These are phyloP conservation scores for Zalaria sp. DNA, from an alignment of 2,329 filamentous ascomycete genomes.

Conservation along the genomic window DNA sequence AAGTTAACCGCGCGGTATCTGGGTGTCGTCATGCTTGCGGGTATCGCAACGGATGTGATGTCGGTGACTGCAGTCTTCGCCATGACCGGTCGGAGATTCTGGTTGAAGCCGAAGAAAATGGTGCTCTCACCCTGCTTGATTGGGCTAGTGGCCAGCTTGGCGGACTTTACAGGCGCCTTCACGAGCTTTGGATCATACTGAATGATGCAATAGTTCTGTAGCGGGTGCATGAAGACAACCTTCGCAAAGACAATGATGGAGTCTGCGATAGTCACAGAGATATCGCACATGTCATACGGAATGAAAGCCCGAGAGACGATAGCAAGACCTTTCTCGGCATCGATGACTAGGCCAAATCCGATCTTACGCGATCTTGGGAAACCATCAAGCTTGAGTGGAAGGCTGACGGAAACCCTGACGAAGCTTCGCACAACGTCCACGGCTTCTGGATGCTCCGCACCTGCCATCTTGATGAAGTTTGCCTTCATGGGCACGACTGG, in stretches of 20 bases:
- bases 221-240: slow-evolving; percentile 86
- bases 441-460: slow-evolving; percentile 77
- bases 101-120: slow-evolving; percentile 96
- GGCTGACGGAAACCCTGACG: slow-evolving; percentile 79
- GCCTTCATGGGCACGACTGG: slow-evolving; percentile 62
- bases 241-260: slow-evolving; percentile 90
- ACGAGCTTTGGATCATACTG: slow-evolving; percentile 89
- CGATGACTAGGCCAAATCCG: slow-evolving; percentile 93
- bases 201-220: slow-evolving; percentile 93
- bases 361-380: slow-evolving; percentile 90
- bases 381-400: slow-evolving; percentile 95
- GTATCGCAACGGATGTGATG: slow-evolving; percentile 92
- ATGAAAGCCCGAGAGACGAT: slow-evolving; percentile 89
- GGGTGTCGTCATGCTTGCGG: slow-evolving; percentile 80
- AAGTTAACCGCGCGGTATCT: slow-evolving; percentile 91
- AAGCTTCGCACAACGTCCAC: slow-evolving; percentile 90
- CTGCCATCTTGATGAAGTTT: slow-evolving; percentile 83
- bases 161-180: slow-evolving; percentile 84
- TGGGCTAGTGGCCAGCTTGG: slow-evolving; percentile 63
- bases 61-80: slow-evolving; percentile 92
- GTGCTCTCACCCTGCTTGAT: slow-evolving; percentile 90
- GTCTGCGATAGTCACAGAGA: slow-evolving; percentile 90
- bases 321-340: slow-evolving; percentile 89
- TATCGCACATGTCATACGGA: slow-evolving; percentile 92
- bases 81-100: slow-evolving; percentile 85